Evolutionary conservation across 371 early-diverging fungal genomes (phyloP), one percentile per base, ranked within the genome.

Genomic region (Circinella umbellata): DNA sequence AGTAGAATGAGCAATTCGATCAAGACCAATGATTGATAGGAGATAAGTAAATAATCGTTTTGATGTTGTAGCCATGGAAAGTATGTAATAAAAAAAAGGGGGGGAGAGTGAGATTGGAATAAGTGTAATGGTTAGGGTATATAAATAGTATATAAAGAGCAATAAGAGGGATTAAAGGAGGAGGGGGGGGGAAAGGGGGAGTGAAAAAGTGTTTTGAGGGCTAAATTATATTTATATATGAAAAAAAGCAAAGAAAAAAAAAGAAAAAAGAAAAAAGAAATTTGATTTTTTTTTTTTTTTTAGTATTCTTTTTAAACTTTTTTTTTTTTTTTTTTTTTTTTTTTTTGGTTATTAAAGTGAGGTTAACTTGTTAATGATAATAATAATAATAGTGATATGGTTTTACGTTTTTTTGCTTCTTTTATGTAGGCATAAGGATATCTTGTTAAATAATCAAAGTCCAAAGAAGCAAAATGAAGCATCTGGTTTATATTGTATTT

Each of bases 1-100:
- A 35, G 39, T 60, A 46, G 65, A 55, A 61, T 65, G 54, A 17
- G 70, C 61, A 55, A 65, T 61, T 51, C 70, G 66, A 70, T 70
- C 70, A 49, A 70, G 66, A n/a, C 70, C 70, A 48, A 70, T 61
- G 27, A 70, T 51, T 4, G 70, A 70, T 59, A 70, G 51, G 54
- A 70, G 36, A 53, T 70, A 70, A 20, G 70, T 61, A 59, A 70
- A 60, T 14, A 70, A 51, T 42, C 70, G 61, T 61, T 61, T 64
- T 37, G 70, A 61, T 14, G 70, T 61, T 37, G 70, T 61, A 39
- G 70, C 34, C 66, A 70, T 70, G 37, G 27, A 47, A 47, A 27
- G 65, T 11, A 38, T 14, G 4, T 9, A 34, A 34, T 11, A n/a
- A 13, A n/a, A n/a, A 7, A 27, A 57, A 34, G 57, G 34, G 57